Evolutionary conservation across 441 rosid species (phyloP).

Genomic region (Eutrema salsugineum): DNA sequence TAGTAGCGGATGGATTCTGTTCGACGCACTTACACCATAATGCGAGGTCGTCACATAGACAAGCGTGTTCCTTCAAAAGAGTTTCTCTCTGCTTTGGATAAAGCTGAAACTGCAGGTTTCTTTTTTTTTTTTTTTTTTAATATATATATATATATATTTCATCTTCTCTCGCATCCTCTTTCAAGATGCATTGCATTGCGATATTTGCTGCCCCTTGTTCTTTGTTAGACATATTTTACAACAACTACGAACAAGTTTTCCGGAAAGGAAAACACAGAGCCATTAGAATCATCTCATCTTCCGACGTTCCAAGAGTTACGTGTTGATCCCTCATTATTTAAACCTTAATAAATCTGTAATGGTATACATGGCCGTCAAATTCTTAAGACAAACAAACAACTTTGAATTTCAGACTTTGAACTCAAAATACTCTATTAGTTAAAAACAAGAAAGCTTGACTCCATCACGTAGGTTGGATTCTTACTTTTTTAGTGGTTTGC

Average conservation of each 20-base stretch:
- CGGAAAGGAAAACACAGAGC: neutral
- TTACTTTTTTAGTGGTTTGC: neutral
- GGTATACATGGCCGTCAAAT: too few relatives aligned
- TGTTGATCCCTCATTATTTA: neutral
- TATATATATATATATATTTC: too few relatives aligned
- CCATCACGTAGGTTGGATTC: neutral
- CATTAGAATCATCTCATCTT: neutral
- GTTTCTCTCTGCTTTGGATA: slow-evolving; percentile 40
- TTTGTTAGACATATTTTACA: neutral
- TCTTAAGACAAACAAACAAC: too few relatives aligned
- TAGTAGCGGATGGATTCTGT: slow-evolving; percentile 29
- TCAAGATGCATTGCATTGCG: neutral
- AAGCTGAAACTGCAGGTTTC: slow-evolving; percentile 55
- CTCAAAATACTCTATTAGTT: neutral
- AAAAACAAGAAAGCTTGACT: neutral
- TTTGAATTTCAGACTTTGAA: neutral
- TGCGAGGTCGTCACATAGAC: slow-evolving; percentile 83
- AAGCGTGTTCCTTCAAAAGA: slow-evolving; percentile 66
- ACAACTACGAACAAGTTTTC: neutral
- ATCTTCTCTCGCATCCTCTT: neutral
- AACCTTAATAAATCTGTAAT: neutral
- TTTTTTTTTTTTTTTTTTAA: too few relatives aligned
- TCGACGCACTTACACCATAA: slow-evolving; percentile 36
- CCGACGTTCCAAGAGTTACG: neutral
- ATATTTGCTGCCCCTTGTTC: neutral